Base-by-base conservation (phyloP, 257 asterid species). In the Penstemon davidsonii region DNA sequence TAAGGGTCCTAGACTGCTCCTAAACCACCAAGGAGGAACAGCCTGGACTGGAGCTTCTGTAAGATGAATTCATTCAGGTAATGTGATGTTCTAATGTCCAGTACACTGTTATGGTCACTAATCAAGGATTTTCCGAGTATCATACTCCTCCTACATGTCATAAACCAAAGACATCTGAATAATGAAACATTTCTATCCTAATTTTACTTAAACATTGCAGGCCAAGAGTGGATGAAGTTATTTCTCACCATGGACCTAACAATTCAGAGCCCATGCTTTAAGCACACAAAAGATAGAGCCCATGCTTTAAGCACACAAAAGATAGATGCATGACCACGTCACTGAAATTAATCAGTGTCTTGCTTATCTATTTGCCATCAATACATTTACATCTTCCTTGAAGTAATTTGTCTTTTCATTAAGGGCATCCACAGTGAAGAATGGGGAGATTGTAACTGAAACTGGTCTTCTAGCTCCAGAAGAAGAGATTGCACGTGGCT, bases 291-390 rank as follows among this genome's bases (percentile, higher is more conserved):
- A n/a, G n/a, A n/a, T n/a, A n/a, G n/a, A n/a, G n/a, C n/a, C n/a
- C n/a, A n/a, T n/a, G n/a, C n/a, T n/a, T n/a, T n/a, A n/a, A n/a
- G 73, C 69, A 19, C 69, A 40, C 37, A 18, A 42, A 41, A 5
- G 62, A 58, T 6, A 1, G 46, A 38, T 5, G 47, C 4, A 44
- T 5, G 4, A 65, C 8, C 4, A 3, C 6, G n/a, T 3, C 3
- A 49, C 3, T 49, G 54, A 49, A 66, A 41, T 10, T n/a, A 52
- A 69, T 53, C 12, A 4, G 53, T 19, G 3, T 7, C 58, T 51
- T 42, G 70, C 66, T 65, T 65, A 39, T 39, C 12, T 18, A 40
- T 39, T 6, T 49, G 10, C 50, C 61, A 13, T 19, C 62, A 5
- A 54, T 66, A 50, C 25, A 40, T 5, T 41, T 62, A 5, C 4